These are phyloP conservation scores for Rhodosporidiobolus sp. DNA, from an alignment of 768 basidiomycete genomes.

Conservation along the genomic window DNA sequence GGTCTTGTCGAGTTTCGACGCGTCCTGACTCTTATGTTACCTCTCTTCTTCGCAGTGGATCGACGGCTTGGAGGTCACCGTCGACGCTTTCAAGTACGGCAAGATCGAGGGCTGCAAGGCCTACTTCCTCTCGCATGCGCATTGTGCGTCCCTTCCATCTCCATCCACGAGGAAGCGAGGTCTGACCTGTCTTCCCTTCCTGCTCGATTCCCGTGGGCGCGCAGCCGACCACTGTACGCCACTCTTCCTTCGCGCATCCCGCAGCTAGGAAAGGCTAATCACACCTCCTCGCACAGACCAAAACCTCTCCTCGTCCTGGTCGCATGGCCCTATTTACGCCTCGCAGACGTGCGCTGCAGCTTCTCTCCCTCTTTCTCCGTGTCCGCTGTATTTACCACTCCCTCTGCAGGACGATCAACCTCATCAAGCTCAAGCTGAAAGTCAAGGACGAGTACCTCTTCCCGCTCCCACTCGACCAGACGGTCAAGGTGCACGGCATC, in stretches of 20 bases:
- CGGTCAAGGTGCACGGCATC: conserved; percentile 75
- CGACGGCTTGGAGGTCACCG: conserved; percentile 95
- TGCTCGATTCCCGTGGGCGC: no score
- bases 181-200: background rate
- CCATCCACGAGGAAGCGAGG: no score
- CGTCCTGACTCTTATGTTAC: background rate
- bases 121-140: conserved; percentile 69
- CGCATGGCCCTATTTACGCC: conserved; percentile 89
- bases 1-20: background rate
- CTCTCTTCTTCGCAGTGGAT: conserved; percentile 47
- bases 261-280: no score
- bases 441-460: conserved; percentile 87
- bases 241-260: no score
- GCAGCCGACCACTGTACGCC: conserved; percentile 29
- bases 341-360: conserved; percentile 58
- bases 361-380: background rate
- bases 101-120: conserved; percentile 77
- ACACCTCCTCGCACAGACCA: conserved; percentile 50
- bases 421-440: conserved; percentile 84
- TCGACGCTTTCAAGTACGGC: conserved; percentile 95
- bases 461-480: conserved; percentile 75
- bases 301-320: conserved; percentile 82
- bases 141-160: conserved; percentile 68
- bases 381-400: background rate
- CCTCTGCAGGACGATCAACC: conserved; percentile 71